Conservation (phyloP, 2,329 filamentous ascomycete species). For the Metarhizium album region DNA sequence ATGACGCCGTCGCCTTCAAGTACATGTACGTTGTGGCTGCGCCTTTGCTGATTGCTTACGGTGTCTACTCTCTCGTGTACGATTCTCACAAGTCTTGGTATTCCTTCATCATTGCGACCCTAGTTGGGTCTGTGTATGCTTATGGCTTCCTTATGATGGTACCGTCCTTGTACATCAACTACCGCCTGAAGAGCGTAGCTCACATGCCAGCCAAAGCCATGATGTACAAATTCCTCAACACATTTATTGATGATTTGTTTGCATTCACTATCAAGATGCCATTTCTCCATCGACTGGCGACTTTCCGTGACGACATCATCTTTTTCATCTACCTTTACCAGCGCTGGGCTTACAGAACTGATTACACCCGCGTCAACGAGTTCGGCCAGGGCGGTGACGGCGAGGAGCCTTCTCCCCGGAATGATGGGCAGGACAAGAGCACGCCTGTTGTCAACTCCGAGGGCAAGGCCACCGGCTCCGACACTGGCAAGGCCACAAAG, state of each 20-base stretch:
- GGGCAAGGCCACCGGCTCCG: constrained; percentile 38
- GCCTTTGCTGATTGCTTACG: constrained; percentile 80
- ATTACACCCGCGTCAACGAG: constrained; percentile 89
- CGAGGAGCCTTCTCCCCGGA: constrained; percentile 37
- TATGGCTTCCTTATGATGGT: constrained; percentile 99
- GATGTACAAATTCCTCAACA: constrained; percentile 98
- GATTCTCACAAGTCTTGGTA: constrained; percentile 98
- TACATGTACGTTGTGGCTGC: constrained; percentile 92
- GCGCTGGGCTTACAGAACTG: constrained; percentile 81
- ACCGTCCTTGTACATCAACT: constrained; percentile 96
- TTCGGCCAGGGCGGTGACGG: constrained; percentile 98
- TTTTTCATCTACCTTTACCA: constrained; percentile 98
- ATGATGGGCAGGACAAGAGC: constrained; percentile 28
- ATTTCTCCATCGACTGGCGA: constrained; percentile 80
- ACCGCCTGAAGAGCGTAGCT: constrained; percentile 86
- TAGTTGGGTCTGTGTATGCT: constrained; percentile 92
- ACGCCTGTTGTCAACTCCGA: constrained; percentile 21
- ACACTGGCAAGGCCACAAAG: constrained; percentile 34
- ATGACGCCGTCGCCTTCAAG: constrained; percentile 94
- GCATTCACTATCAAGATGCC: constrained; percentile 99
- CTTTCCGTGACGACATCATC: constrained; percentile 88
- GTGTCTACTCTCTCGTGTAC: constrained; percentile 82
- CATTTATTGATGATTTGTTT: constrained; percentile 97
- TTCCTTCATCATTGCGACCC: constrained; percentile 85
- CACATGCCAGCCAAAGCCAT: constrained; percentile 96